phyloP scores from a whole-genome alignment of 2,329 filamentous ascomycete genomes.

The Cordyceps militaris region DNA sequence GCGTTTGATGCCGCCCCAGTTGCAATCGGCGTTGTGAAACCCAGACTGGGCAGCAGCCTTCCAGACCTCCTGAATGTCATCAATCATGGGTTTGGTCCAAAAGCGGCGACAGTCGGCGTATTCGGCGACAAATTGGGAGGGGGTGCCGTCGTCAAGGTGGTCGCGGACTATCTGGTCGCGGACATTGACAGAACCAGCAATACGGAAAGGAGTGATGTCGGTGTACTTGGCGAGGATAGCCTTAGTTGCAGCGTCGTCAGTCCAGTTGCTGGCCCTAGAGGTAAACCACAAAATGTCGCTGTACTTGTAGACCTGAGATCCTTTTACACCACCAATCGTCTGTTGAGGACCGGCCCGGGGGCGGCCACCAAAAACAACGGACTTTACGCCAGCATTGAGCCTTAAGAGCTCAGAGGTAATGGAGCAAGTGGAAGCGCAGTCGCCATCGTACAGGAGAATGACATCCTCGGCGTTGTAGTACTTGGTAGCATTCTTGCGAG shows the following conservation, averaged over 20 bases:
- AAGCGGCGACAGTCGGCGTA: constrained; percentile 51
- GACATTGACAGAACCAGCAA: constrained; percentile 29
- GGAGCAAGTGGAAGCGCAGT: constrained; percentile 25
- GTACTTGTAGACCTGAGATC: constrained; percentile 22
- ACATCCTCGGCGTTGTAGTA: constrained; percentile 30
- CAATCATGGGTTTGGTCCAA: constrained; percentile 44
- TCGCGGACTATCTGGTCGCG: constrained; percentile 30
- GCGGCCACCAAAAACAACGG: constrained; percentile 52
- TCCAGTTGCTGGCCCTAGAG: neutral
- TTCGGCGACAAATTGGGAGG: constrained; percentile 52
- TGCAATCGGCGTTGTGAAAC: constrained; percentile 15
- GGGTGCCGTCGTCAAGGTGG: constrained; percentile 24
- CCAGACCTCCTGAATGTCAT: constrained; percentile 43
- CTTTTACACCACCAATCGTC: constrained; percentile 53
- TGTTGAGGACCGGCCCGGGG: constrained; percentile 47
- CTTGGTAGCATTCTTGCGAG: constrained; percentile 26
- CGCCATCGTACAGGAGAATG: constrained; percentile 19
- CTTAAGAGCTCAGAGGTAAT: constrained; percentile 26
- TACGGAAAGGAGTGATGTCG: neutral
- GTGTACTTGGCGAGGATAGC: constrained; percentile 15
- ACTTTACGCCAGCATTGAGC: constrained; percentile 43
- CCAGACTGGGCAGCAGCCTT: constrained; percentile 15
- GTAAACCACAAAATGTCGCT: neutral
- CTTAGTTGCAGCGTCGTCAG: constrained; percentile 7
- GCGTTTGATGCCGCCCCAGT: constrained; percentile 15